Percentiles rank a stretch among this genome's conserved stretches.
phyloP scores from a whole-genome alignment of 129 eudicot genomes.

The Artemisia tridentata region DNA sequence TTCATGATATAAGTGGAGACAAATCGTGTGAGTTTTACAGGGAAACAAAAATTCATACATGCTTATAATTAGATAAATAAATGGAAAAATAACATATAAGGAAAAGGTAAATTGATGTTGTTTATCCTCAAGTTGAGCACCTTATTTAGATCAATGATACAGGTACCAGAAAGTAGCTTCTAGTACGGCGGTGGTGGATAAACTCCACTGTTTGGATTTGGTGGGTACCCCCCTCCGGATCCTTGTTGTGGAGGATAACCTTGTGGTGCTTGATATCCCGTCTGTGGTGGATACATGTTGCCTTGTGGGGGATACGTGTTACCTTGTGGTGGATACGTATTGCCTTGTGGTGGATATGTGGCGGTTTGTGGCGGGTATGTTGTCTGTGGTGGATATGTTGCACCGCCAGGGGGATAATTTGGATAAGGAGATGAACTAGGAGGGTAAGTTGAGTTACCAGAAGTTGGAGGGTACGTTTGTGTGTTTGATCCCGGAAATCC shows the following conservation, averaged over 20 bases:
- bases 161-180: background rate
- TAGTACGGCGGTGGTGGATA: slow-evolving; percentile 35
- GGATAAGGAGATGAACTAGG: slow-evolving; percentile 18
- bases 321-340: slow-evolving; percentile 16
- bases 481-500: slow-evolving; percentile 35
- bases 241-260: slow-evolving; percentile 31
- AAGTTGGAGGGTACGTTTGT: slow-evolving; percentile 23
- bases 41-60: slow-evolving; percentile 20
- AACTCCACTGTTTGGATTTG: slow-evolving; percentile 22
- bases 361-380: slow-evolving; percentile 22
- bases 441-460: slow-evolving; percentile 27
- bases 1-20: slow-evolving; percentile 10
- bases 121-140: slow-evolving; percentile 25
- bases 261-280: slow-evolving; percentile 32
- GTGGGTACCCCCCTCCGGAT: slow-evolving; percentile 28
- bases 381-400: background rate
- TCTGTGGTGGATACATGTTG: slow-evolving; percentile 20
- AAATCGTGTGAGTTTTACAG: background rate
- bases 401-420: slow-evolving; percentile 1
- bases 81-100: slow-evolving; percentile 22
- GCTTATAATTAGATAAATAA: slow-evolving; percentile 8
- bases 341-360: slow-evolving; percentile 19
- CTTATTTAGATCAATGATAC: slow-evolving; percentile 16
- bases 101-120: background rate
- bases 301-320: slow-evolving; percentile 15